phyloP scores from a whole-genome alignment of 2,329 filamentous ascomycete genomes.

The Trichoderma cornu-damae region DNA sequence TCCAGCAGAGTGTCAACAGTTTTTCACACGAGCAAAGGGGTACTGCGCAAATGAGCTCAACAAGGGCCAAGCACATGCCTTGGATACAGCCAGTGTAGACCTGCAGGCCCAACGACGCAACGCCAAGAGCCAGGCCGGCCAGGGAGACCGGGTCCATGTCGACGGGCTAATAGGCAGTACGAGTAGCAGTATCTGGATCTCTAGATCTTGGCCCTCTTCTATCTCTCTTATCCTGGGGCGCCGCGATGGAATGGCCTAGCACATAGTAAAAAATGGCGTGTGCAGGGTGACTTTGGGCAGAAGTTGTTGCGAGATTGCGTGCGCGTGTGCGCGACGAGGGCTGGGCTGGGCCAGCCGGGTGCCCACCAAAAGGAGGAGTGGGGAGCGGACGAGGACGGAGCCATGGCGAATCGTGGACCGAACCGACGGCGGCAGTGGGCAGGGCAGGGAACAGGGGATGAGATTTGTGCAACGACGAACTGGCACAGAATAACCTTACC shows the following conservation, averaged over 20 bases:
- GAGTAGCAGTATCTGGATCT: too few relatives aligned
- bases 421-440: conserved; percentile 3
- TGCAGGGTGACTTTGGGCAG: neutral
- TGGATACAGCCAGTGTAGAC: conserved; percentile 45
- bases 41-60: neutral
- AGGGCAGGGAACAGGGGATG: neutral
- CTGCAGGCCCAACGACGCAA: conserved; percentile 43
- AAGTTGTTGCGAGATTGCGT: neutral
- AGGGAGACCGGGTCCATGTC: conserved; percentile 41
- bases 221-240: neutral
- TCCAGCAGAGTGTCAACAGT: neutral
- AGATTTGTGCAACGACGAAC: too few relatives aligned
- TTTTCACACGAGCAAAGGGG: neutral
- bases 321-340: conserved; percentile 12
- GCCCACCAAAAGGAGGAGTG: neutral
- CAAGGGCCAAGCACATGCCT: conserved; percentile 27
- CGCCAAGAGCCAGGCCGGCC: conserved; percentile 40
- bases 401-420: conserved; percentile 8
- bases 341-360: neutral
- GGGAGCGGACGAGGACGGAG: neutral
- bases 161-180: too few relatives aligned
- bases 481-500: too few relatives aligned
- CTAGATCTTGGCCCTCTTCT: neutral
- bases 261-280: too few relatives aligned
- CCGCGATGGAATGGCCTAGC: neutral